A percentile compares a stretch with the other conserved stretches of the same genome.
Evolutionary conservation across 441 rosid genomes (phyloP).

Genomic region (Croton laevigatus): DNA sequence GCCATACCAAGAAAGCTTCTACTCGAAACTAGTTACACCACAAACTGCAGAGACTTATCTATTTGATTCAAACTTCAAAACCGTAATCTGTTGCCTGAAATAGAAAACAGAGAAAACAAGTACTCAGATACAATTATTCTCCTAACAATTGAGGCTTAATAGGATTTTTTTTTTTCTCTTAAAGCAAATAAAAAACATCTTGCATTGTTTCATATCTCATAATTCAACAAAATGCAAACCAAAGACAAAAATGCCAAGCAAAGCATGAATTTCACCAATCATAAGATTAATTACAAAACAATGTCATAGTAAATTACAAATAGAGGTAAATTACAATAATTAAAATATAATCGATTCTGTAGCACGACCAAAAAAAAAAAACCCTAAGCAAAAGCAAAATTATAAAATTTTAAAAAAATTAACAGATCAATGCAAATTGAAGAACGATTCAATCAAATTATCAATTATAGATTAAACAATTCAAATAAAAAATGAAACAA

Average conservation of each 20-base stretch:
- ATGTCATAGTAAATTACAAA: neutral
- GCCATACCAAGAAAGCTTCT: conserved; percentile 51
- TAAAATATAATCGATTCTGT: neutral
- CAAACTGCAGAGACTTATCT: conserved; percentile 12
- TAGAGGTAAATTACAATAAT: neutral
- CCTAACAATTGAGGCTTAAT: neutral
- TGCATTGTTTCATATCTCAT: neutral
- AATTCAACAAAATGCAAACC: neutral
- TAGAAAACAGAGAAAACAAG: neutral
- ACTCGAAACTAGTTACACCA: neutral
- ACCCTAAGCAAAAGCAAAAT: neutral
- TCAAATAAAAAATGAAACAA: neutral
- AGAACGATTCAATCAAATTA: neutral
- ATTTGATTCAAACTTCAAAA: neutral
- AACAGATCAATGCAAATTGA: neutral
- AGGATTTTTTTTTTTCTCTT: neutral
- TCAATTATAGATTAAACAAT: neutral
- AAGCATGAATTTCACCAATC: neutral
- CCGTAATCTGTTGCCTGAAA: neutral
- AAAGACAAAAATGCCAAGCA: neutral
- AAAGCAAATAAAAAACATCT: neutral
- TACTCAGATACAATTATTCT: neutral
- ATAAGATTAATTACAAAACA: neutral
- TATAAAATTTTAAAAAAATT: neutral
- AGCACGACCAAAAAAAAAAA: neutral